Evolutionary conservation across 2,329 filamentous ascomycete species (phyloP).

Genomic region (Neurospora sp.): DNA sequence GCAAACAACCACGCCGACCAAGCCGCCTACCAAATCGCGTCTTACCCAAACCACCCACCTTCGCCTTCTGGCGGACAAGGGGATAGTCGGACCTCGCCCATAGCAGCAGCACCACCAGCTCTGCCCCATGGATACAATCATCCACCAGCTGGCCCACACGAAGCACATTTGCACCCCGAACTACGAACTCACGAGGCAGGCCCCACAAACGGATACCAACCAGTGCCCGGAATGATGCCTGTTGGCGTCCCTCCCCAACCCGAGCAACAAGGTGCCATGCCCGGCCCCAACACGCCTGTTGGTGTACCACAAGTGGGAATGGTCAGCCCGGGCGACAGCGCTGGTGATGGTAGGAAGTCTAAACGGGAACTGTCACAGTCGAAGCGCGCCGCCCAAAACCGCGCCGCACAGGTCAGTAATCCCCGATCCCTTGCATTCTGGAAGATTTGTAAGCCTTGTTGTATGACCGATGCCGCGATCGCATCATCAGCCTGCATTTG

Average conservation of each 20-base stretch:
- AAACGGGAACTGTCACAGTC: conserved; percentile 91
- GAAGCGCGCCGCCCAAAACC: conserved; percentile 92
- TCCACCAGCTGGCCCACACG: conserved; percentile 25
- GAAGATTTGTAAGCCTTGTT: not conserved
- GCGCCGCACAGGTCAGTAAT: conserved; percentile 78
- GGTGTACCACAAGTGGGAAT: conserved; percentile 18
- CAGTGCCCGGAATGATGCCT: conserved; percentile 25
- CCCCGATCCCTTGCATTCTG: not conserved
- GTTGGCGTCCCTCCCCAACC: conserved; percentile 18
- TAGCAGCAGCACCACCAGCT: conserved; percentile 9
- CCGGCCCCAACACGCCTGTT: conserved; percentile 22
- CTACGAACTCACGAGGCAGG: conserved; percentile 25
- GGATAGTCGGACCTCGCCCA: conserved; percentile 8
- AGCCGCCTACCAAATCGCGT: conserved; percentile 4
- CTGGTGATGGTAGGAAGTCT: conserved; percentile 56
- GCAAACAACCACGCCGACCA: conserved; percentile 6
- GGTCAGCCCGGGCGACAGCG: conserved; percentile 24
- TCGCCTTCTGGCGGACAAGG: conserved; percentile 9
- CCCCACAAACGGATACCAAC: conserved; percentile 13
- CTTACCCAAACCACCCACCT: conserved; percentile 8
- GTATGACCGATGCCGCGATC: not conserved
- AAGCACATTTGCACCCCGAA: conserved; percentile 40
- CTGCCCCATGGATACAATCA: conserved; percentile 36
- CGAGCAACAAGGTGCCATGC: conserved; percentile 18
- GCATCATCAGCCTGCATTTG: not conserved